A percentile compares a stretch with the other conserved stretches of the same genome.
Conservation (phyloP, 1,284 basidiomycete genomes). For the Tilletia indica region DNA sequence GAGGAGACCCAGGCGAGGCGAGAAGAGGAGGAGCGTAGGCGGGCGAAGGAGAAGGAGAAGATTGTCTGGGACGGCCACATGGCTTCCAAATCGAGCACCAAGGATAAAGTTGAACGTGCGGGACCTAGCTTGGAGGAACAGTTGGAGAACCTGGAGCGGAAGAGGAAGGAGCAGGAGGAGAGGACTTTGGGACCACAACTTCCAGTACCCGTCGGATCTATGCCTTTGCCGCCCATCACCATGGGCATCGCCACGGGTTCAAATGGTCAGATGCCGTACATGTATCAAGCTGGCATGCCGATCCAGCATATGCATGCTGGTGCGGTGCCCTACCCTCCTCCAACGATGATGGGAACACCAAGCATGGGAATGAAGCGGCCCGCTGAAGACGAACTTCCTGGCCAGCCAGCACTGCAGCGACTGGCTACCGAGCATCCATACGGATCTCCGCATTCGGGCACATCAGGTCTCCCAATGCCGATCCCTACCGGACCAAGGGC, state of each 20-base stretch:
- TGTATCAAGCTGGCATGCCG: neutral
- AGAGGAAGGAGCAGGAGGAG: conserved; percentile 15
- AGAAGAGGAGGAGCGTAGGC: conserved; percentile 43
- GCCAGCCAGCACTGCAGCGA: conserved; percentile 9
- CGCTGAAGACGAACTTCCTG: conserved; percentile 10
- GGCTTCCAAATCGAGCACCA: conserved; percentile 35
- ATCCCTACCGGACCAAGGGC: neutral
- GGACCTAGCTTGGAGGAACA: conserved; percentile 17
- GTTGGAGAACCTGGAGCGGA: conserved; percentile 13
- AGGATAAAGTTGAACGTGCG: conserved; percentile 36
- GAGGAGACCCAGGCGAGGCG: conserved; percentile 40
- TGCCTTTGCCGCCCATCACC: neutral
- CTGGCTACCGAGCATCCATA: neutral
- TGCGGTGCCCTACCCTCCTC: neutral
- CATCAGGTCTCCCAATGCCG: neutral
- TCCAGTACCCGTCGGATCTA: neutral
- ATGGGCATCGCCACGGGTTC: neutral
- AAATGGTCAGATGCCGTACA: neutral
- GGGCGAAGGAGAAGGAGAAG: conserved; percentile 50
- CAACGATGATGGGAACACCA: neutral
- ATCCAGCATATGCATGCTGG: neutral
- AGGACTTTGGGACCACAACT: conserved; percentile 18
- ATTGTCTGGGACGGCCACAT: conserved; percentile 54
- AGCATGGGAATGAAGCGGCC: conserved; percentile 12
- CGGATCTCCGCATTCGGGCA: neutral